phyloP scores from a whole-genome alignment of 2,329 filamentous ascomycete genomes.

The Paraphaeosphaeria minitans region DNA sequence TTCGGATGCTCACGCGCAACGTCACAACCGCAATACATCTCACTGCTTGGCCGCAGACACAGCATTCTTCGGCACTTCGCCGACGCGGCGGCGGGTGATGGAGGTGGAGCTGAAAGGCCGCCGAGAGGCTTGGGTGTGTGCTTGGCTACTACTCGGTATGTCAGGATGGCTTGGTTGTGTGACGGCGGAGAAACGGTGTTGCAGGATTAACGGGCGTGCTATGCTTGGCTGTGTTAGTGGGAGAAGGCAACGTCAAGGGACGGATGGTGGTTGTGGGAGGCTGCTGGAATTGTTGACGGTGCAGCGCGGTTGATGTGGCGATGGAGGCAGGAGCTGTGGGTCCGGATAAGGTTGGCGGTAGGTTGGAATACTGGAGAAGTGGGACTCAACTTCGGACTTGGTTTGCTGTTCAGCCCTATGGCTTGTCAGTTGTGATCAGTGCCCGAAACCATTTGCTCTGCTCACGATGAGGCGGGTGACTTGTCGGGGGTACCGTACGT shows the following conservation, averaged over 20 bases:
- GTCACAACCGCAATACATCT: background rate
- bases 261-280: background rate
- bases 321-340: background rate
- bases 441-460: background rate
- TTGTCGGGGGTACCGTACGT: background rate
- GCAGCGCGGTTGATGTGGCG: background rate
- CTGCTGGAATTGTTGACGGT: no score
- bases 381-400: background rate
- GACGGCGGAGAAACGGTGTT: conserved; percentile 14
- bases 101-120: background rate
- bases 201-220: conserved; percentile 10
- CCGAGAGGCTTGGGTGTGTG: conserved; percentile 11
- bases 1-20: background rate
- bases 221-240: conserved; percentile 20
- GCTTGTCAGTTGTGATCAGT: background rate
- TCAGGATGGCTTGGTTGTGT: conserved; percentile 11
- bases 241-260: background rate
- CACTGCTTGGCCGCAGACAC: conserved; percentile 5
- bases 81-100: conserved; percentile 10
- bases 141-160: conserved; percentile 13
- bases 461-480: background rate
- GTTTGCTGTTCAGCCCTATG: conserved; percentile 4
- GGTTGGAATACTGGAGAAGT: background rate
- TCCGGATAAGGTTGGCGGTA: background rate
- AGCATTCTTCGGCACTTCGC: background rate